phyloP scores from a whole-genome alignment of 2,329 filamentous ascomycete species.

The Cladosporium colombiae region DNA sequence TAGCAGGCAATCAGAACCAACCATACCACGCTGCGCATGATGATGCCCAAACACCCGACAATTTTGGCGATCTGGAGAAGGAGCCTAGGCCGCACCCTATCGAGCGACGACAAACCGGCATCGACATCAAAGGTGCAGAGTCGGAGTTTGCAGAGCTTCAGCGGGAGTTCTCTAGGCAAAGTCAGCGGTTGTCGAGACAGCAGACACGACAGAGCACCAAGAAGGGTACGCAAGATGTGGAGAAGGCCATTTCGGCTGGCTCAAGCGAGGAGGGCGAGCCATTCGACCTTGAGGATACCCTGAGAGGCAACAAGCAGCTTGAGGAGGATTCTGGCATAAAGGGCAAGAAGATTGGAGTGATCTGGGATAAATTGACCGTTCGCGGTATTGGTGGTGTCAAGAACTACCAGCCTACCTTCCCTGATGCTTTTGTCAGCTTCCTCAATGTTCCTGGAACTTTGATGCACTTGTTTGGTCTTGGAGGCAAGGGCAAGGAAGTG shows the following conservation, averaged over 20 bases:
- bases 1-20: conserved; percentile 21
- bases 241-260: conserved; percentile 54
- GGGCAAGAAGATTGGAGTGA: conserved; percentile 67
- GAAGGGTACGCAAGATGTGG: conserved; percentile 54
- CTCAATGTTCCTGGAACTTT: conserved; percentile 66
- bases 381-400: conserved; percentile 62
- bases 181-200: conserved; percentile 45
- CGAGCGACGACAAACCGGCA: conserved; percentile 41
- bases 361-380: conserved; percentile 66
- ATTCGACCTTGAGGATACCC: conserved; percentile 74
- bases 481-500: conserved; percentile 68
- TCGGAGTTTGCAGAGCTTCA: conserved; percentile 69
- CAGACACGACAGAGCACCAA: conserved; percentile 49
- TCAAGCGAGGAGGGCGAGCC: conserved; percentile 52
- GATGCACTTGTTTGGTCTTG: conserved; percentile 63
- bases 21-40: not conserved
- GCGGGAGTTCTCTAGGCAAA: conserved; percentile 45
- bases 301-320: conserved; percentile 70
- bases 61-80: conserved; percentile 17
- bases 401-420: conserved; percentile 61
- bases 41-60: not conserved
- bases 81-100: conserved; percentile 1
- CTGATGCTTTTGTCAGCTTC: conserved; percentile 63
- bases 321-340: conserved; percentile 77
- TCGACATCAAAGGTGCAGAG: conserved; percentile 68